Evolutionary conservation across 2,329 filamentous ascomycete genomes (phyloP).

Genomic region (Sclerotinia minor): DNA sequence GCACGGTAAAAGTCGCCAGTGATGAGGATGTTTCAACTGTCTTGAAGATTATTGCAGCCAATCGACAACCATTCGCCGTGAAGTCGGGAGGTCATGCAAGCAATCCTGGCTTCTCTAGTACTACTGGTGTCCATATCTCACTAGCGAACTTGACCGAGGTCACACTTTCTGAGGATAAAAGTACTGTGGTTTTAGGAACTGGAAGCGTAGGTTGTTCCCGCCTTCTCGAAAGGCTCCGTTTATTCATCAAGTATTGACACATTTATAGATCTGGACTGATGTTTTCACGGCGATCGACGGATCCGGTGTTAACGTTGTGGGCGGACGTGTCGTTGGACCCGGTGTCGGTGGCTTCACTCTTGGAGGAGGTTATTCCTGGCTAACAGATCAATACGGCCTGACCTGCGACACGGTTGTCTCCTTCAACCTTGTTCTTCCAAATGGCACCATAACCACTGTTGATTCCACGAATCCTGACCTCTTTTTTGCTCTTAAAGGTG

Average conservation of each 20-base stretch:
- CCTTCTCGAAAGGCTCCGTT: not conserved
- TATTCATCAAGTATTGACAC: not conserved
- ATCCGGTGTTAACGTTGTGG: conserved; percentile 28
- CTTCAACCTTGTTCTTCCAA: conserved; percentile 36
- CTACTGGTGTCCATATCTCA: conserved; percentile 34
- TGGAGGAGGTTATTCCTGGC: conserved; percentile 41
- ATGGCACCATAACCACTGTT: conserved; percentile 40
- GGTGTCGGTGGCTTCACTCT: conserved; percentile 43
- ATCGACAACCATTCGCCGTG: conserved; percentile 41
- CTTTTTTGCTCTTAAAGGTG: conserved; percentile 41
- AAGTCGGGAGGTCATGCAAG: conserved; percentile 45
- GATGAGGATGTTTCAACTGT: conserved; percentile 36
- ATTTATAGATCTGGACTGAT: conserved; percentile 29
- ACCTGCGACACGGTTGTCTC: conserved; percentile 42
- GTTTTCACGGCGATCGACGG: conserved; percentile 29
- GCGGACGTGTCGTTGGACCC: conserved; percentile 34
- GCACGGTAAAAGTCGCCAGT: conserved; percentile 37
- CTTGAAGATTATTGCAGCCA: conserved; percentile 34
- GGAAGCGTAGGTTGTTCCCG: conserved; percentile 30
- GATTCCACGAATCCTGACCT: conserved; percentile 40
- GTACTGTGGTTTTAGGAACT: conserved; percentile 28
- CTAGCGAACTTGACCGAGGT: conserved; percentile 26
- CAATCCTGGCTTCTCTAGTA: conserved; percentile 32
- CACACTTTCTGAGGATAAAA: conserved; percentile 26
- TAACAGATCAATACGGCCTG: conserved; percentile 38